Conservation (phyloP, 2,329 filamentous ascomycete species). For the Fusarium illudens region DNA sequence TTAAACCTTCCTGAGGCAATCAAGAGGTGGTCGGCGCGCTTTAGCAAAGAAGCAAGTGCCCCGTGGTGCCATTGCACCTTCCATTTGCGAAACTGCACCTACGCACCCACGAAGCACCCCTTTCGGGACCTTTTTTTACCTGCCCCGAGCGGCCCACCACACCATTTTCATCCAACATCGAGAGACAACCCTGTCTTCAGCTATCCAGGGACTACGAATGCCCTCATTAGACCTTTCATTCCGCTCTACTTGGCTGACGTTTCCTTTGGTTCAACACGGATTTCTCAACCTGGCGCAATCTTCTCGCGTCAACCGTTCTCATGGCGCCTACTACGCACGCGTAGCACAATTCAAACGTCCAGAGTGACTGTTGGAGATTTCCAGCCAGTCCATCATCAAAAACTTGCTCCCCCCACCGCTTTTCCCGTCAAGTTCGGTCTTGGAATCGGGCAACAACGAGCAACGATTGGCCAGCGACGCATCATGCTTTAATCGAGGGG, state of each 20-base stretch:
- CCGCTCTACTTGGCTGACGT: not conserved
- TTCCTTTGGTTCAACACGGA: not conserved
- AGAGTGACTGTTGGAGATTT: not conserved
- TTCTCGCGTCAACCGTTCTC: not conserved
- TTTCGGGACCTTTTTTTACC: not conserved
- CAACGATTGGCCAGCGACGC: conserved; percentile 16
- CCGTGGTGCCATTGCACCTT: conserved; percentile 12
- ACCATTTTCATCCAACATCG: not conserved
- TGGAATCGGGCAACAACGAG: conserved; percentile 16
- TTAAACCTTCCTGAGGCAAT: conserved; percentile 23
- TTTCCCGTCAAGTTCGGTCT: conserved; percentile 4
- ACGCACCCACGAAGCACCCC: not conserved
- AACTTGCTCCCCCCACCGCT: conserved; percentile 1
- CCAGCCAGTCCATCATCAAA: not conserved
- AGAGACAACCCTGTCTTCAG: not conserved
- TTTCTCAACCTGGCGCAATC: not conserved
- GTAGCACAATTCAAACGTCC: conserved; percentile 11
- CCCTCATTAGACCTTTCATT: not conserved
- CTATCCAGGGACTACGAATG: not conserved
- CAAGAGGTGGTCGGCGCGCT: conserved; percentile 25
- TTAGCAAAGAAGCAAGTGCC: conserved; percentile 8
- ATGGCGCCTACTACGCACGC: not conserved
- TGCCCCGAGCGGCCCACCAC: not conserved
- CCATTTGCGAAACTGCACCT: conserved; percentile 20
- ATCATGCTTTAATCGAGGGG: conserved; percentile 18